Percentiles rank a stretch among this genome's conserved stretches.
These are phyloP conservation scores for Elaeagnus macrophylla DNA, from an alignment of 306 rosid genomes.

Conservation along the genomic window DNA sequence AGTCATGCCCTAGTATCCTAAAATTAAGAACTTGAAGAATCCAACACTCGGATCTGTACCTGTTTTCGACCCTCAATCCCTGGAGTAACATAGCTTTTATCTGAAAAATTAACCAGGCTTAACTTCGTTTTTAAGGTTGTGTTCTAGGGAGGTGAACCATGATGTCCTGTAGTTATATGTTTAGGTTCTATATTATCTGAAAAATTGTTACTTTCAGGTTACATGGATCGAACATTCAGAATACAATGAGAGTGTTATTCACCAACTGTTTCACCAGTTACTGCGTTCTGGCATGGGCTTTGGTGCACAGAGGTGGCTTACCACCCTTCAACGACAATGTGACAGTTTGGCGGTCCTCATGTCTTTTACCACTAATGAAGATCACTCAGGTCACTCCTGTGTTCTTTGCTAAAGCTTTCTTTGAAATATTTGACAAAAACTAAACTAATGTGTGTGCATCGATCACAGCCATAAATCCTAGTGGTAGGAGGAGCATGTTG, in stretches of 20 bases:
- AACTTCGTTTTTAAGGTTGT: not conserved
- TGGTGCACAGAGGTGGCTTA: conserved; percentile 83
- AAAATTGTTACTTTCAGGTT: conserved; percentile 39
- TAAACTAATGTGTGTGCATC: no score
- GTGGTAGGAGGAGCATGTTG: no score
- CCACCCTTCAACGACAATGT: conserved; percentile 71
- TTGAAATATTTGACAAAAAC: no score
- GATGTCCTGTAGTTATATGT: not conserved
- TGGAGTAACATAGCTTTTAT: no score
- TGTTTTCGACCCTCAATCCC: no score
- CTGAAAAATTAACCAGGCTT: no score
- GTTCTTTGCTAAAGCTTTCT: not conserved
- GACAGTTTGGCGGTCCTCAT: conserved; percentile 47
- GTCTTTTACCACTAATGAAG: conserved; percentile 43
- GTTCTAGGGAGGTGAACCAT: not conserved
- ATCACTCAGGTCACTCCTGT: conserved; percentile 37
- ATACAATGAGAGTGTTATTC: conserved; percentile 56
- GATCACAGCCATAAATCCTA: no score
- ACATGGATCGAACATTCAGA: conserved; percentile 86
- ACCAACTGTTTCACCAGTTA: conserved; percentile 47
- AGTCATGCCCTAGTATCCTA: no score
- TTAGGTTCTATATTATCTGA: not conserved
- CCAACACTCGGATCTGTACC: no score
- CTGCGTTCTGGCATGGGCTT: conserved; percentile 57
- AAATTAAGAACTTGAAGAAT: no score